Percentiles rank a stretch among this genome's conserved stretches.
phyloP scores from a whole-genome alignment of 2,329 filamentous ascomycete species.

The Septoria petroselini region DNA sequence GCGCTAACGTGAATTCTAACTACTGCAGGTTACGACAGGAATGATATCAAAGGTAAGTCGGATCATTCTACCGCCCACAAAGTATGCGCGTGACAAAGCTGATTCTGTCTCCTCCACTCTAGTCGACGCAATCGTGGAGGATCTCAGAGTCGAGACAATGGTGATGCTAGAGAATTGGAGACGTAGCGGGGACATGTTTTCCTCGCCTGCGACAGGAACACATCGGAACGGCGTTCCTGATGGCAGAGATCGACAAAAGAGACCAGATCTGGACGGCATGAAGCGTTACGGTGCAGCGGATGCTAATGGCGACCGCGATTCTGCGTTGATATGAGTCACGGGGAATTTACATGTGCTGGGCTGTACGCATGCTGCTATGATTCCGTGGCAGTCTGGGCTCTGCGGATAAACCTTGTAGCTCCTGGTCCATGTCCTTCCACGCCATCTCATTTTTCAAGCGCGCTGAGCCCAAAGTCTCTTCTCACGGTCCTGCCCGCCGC shows the following conservation, averaged over 20 bases:
- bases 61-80: too few relatives aligned
- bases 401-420: neutral
- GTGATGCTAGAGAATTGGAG: constrained; percentile 60
- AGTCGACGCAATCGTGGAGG: constrained; percentile 63
- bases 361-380: neutral
- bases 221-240: constrained; percentile 18
- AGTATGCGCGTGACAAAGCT: too few relatives aligned
- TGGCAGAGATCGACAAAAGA: constrained; percentile 2
- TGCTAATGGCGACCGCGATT: neutral
- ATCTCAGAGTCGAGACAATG: constrained; percentile 56
- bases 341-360: too few relatives aligned
- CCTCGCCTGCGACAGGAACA: constrained; percentile 8
- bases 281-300: constrained; percentile 4
- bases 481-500: constrained; percentile 36
- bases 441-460: neutral
- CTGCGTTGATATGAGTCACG: neutral
- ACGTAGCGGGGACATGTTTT: constrained; percentile 34
- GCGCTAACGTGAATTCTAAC: too few relatives aligned
- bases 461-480: constrained; percentile 26
- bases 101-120: too few relatives aligned
- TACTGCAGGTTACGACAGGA: constrained; percentile 56
- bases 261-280: constrained; percentile 5
- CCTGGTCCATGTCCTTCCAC: too few relatives aligned
- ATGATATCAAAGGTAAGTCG: constrained; percentile 58
- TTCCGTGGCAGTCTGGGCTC: neutral